Base-by-base conservation (phyloP, 31 red algal species). In the Endocladia muricata region DNA sequence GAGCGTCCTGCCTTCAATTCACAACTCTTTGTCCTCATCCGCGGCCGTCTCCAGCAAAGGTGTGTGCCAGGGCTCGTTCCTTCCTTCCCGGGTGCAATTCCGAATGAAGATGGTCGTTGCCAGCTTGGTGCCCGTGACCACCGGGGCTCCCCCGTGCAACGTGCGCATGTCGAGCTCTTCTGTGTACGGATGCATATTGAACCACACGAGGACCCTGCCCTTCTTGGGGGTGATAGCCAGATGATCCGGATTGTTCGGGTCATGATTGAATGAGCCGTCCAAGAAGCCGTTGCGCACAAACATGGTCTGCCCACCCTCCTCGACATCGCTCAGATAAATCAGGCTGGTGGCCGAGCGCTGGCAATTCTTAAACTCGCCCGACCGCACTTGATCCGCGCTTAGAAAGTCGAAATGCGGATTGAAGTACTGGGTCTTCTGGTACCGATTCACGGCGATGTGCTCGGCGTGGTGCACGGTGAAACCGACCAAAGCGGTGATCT, bases 221-320 rank as follows among this genome's bases (percentile, higher is more conserved):
- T 59, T 51, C 41, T 74, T 65, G 1, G 74, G 84, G 42, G 64
- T 74, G 62, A 87, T 74, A 6, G 21, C 25, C n/a, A 87, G 48
- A 25, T 78, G 73, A 51, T 87, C 73, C 7, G 61, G 60, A 49
- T 87, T 87, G 3, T 77, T 41, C 22, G 39, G 6, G 17, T 70
- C 65, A 32, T 26, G 61, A n/a, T 22, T 26, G 35, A 77, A 78
- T 2, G 11, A 19, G 28, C 63, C 63, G 38, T 78, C 83, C 61
- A 78, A 41, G 3, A 11, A 30, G 4, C 43, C 43, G 22, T 71
- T 68, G 7, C 80, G 62, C 1, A 62, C 58, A 70, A 94, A 94
- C 26, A 88, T 67, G 23, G 82, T 94, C 29, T 86, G 74, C 2
- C 82, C 90, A 13, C 91, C 91, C 5, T 74, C 78, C 26, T 76